Evolutionary conservation across 2,329 filamentous ascomycete genomes (phyloP).

Genomic region (Trichophyton simii): DNA sequence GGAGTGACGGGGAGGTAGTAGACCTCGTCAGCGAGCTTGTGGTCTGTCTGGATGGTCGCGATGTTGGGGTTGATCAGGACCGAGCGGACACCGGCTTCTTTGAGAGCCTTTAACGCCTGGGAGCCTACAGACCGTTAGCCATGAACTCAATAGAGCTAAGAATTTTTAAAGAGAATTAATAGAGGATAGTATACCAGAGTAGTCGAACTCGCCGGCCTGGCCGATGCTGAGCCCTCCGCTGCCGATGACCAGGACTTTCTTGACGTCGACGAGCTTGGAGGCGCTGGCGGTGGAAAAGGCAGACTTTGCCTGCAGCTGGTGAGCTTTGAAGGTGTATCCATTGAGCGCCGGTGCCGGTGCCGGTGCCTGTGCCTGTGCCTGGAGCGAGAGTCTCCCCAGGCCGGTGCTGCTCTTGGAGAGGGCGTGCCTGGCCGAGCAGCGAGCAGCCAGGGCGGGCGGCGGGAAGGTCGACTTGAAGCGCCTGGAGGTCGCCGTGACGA

Average conservation of each 20-base stretch:
- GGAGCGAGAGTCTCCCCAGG: no score
- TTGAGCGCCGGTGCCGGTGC: background rate
- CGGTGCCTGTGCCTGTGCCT: no score
- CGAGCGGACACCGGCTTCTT: constrained; percentile 82
- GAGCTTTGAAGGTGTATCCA: constrained; percentile 53
- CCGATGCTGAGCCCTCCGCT: constrained; percentile 92
- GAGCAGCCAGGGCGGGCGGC: no score
- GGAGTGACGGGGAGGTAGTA: constrained; percentile 97
- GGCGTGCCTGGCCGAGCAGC: no score
- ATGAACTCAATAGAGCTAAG: no score
- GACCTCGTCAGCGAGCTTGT: constrained; percentile 89
- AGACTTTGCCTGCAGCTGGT: constrained; percentile 43
- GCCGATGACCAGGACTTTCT: constrained; percentile 94
- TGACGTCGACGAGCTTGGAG: constrained; percentile 63
- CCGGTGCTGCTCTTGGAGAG: no score
- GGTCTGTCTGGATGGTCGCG: constrained; percentile 94
- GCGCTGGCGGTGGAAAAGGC: no score
- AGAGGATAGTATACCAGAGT: constrained; percentile 61
- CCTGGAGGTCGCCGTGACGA: no score
- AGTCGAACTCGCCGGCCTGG: constrained; percentile 96
- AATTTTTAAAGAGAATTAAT: no score
- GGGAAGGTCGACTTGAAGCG: no score
- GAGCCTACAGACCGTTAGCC: constrained; percentile 49
- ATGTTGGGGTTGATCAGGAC: constrained; percentile 97
- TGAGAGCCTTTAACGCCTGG: constrained; percentile 91